Percentiles rank a stretch among this genome's conserved stretches.
These are phyloP conservation scores for Candida chilensis DNA, from an alignment of 805 yeast genomes.

Conservation along the genomic window DNA sequence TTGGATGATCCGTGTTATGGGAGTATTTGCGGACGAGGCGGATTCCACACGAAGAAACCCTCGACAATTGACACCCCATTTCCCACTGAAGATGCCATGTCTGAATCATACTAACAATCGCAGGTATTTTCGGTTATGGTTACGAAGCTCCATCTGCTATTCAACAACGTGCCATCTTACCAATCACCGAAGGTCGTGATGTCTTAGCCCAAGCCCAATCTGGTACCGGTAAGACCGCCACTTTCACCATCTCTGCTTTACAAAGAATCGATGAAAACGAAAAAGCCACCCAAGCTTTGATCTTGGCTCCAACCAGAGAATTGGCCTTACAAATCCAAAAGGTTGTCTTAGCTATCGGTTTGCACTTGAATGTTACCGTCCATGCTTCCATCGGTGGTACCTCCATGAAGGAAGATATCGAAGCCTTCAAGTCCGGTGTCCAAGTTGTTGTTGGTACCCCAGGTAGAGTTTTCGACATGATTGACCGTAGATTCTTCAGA, in stretches of 20 bases:
- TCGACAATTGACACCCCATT: too few species aligned
- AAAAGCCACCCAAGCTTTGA: slow-evolving; percentile 83
- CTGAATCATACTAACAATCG: slow-evolving; percentile 1
- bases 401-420: slow-evolving; percentile 77
- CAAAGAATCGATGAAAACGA: slow-evolving; percentile 66
- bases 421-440: slow-evolving; percentile 75
- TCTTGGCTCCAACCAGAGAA: slow-evolving; percentile 96
- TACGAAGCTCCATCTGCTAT: slow-evolving; percentile 78
- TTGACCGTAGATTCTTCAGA: slow-evolving; percentile 77
- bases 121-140: slow-evolving; percentile 73
- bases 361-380: slow-evolving; percentile 81
- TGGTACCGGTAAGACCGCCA: slow-evolving; percentile 89
- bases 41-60: too few species aligned
- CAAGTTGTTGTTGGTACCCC: slow-evolving; percentile 98
- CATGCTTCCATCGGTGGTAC: slow-evolving; percentile 99
- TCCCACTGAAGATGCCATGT: too few species aligned
- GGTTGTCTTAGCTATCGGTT: slow-evolving; percentile 84
- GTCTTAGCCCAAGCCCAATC: slow-evolving; percentile 80
- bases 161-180: slow-evolving; percentile 74
- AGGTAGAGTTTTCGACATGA: slow-evolving; percentile 95
- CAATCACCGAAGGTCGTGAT: slow-evolving; percentile 68
- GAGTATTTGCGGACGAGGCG: too few species aligned
- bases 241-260: slow-evolving; percentile 67
- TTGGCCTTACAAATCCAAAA: slow-evolving; percentile 93
- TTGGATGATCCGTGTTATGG: too few species aligned